A percentile compares a stretch with the other conserved stretches of the same genome.
Conservation (phyloP, 768 basidiomycete species). For the Zangia roseola region DNA sequence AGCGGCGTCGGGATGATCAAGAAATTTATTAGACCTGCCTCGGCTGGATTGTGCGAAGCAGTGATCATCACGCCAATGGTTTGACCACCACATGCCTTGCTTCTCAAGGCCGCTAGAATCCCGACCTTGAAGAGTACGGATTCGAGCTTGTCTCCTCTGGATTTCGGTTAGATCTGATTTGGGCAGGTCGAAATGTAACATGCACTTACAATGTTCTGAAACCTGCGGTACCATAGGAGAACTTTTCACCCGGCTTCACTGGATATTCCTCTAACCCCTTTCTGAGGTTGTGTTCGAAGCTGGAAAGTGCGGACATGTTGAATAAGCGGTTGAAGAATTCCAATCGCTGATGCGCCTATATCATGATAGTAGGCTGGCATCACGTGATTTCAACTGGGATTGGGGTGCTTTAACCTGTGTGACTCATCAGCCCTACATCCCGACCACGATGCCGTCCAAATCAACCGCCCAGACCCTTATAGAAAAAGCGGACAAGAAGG, state of each 20-base stretch:
- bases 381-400: constrained; percentile 19
- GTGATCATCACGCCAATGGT: constrained; percentile 98
- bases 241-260: constrained; percentile 67
- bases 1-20: background rate
- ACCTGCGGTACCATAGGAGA: constrained; percentile 92
- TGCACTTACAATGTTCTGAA: constrained; percentile 82
- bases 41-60: constrained; percentile 99
- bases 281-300: constrained; percentile 43
- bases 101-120: constrained; percentile 84
- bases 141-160: constrained; percentile 70
- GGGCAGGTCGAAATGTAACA: constrained; percentile 1
- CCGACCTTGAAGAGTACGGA: constrained; percentile 95
- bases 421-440: background rate
- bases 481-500: constrained; percentile 93
- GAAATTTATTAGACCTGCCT: constrained; percentile 46
- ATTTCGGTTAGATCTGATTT: constrained; percentile 9
- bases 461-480: constrained; percentile 74
- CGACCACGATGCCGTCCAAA: constrained; percentile 61
- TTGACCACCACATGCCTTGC: constrained; percentile 87
- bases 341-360: too few species aligned
- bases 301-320: constrained; percentile 35
- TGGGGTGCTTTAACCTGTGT: too few species aligned
- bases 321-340: background rate
- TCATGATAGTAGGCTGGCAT: background rate
- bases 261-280: constrained; percentile 59